Conservation (phyloP, 78 protist genomes). For the Dictyostelium capitatum region DNA sequence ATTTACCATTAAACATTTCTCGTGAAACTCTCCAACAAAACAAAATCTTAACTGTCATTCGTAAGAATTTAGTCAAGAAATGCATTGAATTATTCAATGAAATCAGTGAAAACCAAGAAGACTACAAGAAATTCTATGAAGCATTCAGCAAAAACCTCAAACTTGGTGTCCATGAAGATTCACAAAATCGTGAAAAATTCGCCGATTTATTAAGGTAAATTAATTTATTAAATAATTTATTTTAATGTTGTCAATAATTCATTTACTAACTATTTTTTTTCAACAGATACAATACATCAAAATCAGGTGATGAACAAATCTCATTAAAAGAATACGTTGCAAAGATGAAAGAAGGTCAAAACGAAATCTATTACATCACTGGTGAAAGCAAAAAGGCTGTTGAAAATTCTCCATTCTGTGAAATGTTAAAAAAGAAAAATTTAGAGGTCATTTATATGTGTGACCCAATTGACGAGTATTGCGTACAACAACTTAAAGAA, state of each 20-base stretch:
- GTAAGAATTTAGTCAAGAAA: conserved; percentile 99
- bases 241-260: no score
- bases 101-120: conserved; percentile 98
- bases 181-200: conserved; percentile 96
- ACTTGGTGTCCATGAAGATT: conserved; percentile 99
- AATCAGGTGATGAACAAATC: conserved; percentile 95
- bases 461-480: conserved; percentile 99
- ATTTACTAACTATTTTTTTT: no score
- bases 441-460: conserved; percentile 98
- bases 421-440: conserved; percentile 88
- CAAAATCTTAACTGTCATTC: conserved; percentile 99
- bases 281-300: conserved; percentile 98
- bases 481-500: conserved; percentile 99
- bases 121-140: conserved; percentile 99
- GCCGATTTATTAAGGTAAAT: conserved; percentile 93
- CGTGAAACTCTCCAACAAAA: conserved; percentile 99
- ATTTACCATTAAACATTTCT: conserved; percentile 99
- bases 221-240: no score
- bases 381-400: conserved; percentile 96
- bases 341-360: conserved; percentile 99
- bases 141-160: conserved; percentile 98
- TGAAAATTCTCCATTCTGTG: conserved; percentile 97
- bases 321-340: conserved; percentile 99
- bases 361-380: conserved; percentile 99
- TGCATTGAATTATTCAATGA: conserved; percentile 98